phyloP scores from a whole-genome alignment of 306 rosid species.

The Notholithocarpus densiflorus region DNA sequence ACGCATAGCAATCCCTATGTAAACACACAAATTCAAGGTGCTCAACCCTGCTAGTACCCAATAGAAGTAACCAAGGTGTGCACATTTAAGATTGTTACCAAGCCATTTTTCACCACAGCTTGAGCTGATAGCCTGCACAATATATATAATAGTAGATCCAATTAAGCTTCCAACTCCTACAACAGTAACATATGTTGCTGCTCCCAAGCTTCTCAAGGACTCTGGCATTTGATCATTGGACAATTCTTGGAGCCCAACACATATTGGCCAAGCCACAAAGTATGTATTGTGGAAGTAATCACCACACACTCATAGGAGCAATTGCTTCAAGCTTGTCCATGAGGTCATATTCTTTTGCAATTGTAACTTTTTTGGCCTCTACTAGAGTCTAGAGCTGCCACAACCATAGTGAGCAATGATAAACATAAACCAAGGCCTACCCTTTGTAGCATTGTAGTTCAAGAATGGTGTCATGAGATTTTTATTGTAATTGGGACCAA shows the following conservation, averaged over 20 bases:
- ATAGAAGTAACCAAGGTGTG: conserved; percentile 41
- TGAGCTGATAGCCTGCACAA: background rate
- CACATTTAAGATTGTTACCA: conserved; percentile 32
- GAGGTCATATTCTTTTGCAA: conserved; percentile 9
- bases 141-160: conserved; percentile 17
- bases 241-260: conserved; percentile 33
- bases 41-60: conserved; percentile 38
- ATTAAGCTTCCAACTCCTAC: conserved; percentile 34
- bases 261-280: conserved; percentile 1
- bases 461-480: conserved; percentile 20
- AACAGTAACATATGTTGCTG: conserved; percentile 24
- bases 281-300: conserved; percentile 47
- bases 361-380: conserved; percentile 24
- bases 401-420: conserved; percentile 30
- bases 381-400: conserved; percentile 32
- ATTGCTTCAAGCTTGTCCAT: conserved; percentile 18
- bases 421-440: conserved; percentile 33
- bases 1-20: conserved; percentile 20
- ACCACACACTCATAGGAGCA: conserved; percentile 36
- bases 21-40: conserved; percentile 26
- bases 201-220: conserved; percentile 38
- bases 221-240: conserved; percentile 41
- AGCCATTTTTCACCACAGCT: conserved; percentile 24
- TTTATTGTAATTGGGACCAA: conserved; percentile 23
- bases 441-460: conserved; percentile 38